Conservation (phyloP, 129 eudicot genomes). For the Tagetes erecta region DNA sequence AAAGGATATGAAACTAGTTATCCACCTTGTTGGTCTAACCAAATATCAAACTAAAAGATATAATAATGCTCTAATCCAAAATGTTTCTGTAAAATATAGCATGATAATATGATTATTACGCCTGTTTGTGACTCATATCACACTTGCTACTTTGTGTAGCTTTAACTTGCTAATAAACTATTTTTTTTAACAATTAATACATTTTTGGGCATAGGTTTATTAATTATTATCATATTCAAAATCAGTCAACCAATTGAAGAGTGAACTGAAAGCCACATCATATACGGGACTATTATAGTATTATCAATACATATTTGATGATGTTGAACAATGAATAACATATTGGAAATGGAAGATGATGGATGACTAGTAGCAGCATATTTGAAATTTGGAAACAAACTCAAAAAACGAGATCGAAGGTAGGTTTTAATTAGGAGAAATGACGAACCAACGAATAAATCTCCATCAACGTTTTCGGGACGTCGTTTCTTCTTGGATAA, state of each 20-base stretch:
- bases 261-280: not conserved
- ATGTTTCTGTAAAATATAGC: too few species aligned
- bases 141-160: too few species aligned
- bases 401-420: too few species aligned
- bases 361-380: not conserved
- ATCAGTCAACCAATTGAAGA: not conserved
- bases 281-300: not conserved
- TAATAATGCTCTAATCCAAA: too few species aligned
- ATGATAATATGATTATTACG: too few species aligned
- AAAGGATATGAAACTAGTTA: not conserved
- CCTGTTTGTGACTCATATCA: too few species aligned
- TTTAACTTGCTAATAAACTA: not conserved
- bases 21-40: not conserved
- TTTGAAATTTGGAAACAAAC: not conserved
- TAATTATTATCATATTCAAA: too few species aligned
- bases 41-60: too few species aligned
- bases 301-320: not conserved
- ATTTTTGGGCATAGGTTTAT: not conserved
- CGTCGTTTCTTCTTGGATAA: constrained; percentile 41
- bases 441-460: constrained; percentile 54
- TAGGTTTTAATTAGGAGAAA: too few species aligned
- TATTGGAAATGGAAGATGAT: not conserved
- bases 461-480: constrained; percentile 52
- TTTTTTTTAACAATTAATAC: not conserved
- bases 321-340: not conserved